Base-by-base conservation (phyloP, 176 grass and related monocot genomes). In the Avena eriantha region DNA sequence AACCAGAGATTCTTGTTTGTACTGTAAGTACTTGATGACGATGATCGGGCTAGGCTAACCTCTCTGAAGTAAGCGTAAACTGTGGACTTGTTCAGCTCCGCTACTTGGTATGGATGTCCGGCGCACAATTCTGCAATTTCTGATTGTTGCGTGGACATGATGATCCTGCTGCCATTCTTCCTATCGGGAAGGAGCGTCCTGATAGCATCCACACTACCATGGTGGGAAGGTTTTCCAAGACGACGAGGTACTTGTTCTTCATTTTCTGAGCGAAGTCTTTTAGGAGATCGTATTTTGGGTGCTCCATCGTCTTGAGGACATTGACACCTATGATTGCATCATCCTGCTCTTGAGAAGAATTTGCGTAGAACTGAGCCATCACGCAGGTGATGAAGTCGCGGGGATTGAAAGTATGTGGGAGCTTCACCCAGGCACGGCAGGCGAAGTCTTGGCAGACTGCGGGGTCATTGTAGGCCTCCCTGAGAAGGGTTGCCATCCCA, bases 81-180 rank as follows among this genome's bases (percentile, higher is more conserved):
- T 4, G 46, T 75, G 72, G 13, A 75, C 22, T 51, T 12, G 18
- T 17, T 47, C 9, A 90, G 22, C 21, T 81, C 21, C 17, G 23
- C 49, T 17, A 82, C 54, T 41, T 26, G 24, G 16, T 18, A 34
- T 6, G 29, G 7, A 2, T n/a, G 3, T 1, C 31, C 34, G 6
- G 8, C 41, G 47, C 83, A 79, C 19, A 79, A 21, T 29, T 33
- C 43, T 15, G 84, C 84, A 7, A 90, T 36, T 1, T 43, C 8
- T 2, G 9, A 10, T 11, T 48, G 46, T 10, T 48, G 46, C 46
- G 46, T 48, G 46, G 46, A 48, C 8, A 48, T 9, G 46, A 48
- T 48, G 46, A 86, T 47, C 46, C 71, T 5, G 19, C 90, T 88
- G 0, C 86, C 78, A 8, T 80, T 83, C 8, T 48, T 9, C 46